Conservation (phyloP, 2,329 filamentous ascomycete species). For the Podosphaera fusca region DNA sequence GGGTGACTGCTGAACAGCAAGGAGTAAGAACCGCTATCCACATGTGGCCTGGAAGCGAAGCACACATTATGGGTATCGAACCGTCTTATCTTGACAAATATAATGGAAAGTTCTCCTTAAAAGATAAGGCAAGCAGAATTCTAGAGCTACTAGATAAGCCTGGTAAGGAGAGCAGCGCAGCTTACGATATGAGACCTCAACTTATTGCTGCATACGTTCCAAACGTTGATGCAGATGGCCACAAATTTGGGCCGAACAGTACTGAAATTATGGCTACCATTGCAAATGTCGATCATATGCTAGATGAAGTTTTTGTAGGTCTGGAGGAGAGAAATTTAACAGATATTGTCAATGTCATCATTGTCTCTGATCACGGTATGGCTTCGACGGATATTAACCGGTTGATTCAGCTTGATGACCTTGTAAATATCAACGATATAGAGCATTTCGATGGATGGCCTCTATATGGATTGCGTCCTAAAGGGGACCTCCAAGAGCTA, state of each 20-base stretch:
- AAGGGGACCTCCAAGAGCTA: slow-evolving; percentile 44
- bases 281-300: slow-evolving; percentile 55
- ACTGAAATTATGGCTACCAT: slow-evolving; percentile 73
- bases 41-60: slow-evolving; percentile 97
- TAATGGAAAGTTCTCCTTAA: slow-evolving; percentile 52
- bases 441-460: slow-evolving; percentile 88
- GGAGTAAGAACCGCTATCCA: slow-evolving; percentile 64
- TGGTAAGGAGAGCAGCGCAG: slow-evolving; percentile 36
- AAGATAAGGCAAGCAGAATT: slow-evolving; percentile 56
- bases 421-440: slow-evolving; percentile 56
- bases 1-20: slow-evolving; percentile 74
- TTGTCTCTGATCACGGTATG: slow-evolving; percentile 98
- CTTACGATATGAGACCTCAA: slow-evolving; percentile 43
- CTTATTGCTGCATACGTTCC: slow-evolving; percentile 89
- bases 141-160: slow-evolving; percentile 69
- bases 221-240: slow-evolving; percentile 70
- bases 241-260: slow-evolving; percentile 79
- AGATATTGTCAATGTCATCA: slow-evolving; percentile 70
- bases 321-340: slow-evolving; percentile 67
- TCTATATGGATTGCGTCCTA: slow-evolving; percentile 66
- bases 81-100: slow-evolving; percentile 68
- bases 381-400: slow-evolving; percentile 66
- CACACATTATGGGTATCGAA: slow-evolving; percentile 50
- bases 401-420: slow-evolving; percentile 71
- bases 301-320: slow-evolving; percentile 52